Base-by-base conservation (phyloP, 306 rosid species). In the Luffa acutangula region DNA sequence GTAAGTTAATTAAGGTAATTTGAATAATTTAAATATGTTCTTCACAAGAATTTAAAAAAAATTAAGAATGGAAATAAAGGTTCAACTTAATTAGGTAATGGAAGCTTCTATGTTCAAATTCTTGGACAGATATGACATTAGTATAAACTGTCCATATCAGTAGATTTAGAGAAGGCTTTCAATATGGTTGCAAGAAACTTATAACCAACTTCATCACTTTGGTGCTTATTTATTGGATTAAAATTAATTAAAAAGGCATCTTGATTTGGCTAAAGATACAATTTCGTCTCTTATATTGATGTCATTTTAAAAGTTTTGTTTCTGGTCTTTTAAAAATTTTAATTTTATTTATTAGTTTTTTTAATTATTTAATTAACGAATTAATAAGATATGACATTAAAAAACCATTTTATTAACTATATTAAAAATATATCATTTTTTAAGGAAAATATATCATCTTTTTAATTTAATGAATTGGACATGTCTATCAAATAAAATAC, bases 141-240 rank as follows among this genome's bases (percentile, higher is more conserved):
- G 57, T 73, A 73, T 49, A 34, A 73, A 73, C 45, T 73, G 60
- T 73, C 78, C 14, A 49, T 73, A 73, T 73, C 78, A 73, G 60
- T 46, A 73, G 78, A 49, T 73, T 49, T 52, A 49, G 57, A 73
- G 60, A 31, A 73, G 31, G 31, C 75, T 15, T 49, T 73, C 78
- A 73, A 49, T 39, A 66, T 73, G 56, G 78, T 46, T 54, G 64
- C 77, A 4, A 85, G 85, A 57, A 84, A 78, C 78, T 73, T 73
- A 43, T 71, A 49, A 73, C 78, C 59, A 73, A 73, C 78, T 73
- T 49, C 59, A 73, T 73, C 56, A 71, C 57, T 46, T 71, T 20
- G 18, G 17, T 46, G 48, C 12, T 17, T 42, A 20, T 17, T 39
- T 17, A n/a, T 70, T 70, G 4, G 17, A 43, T 70, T 70, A 10